These are phyloP conservation scores for Tetrapisispora iriomotensis DNA, from an alignment of 805 yeast genomes.

Conservation along the genomic window DNA sequence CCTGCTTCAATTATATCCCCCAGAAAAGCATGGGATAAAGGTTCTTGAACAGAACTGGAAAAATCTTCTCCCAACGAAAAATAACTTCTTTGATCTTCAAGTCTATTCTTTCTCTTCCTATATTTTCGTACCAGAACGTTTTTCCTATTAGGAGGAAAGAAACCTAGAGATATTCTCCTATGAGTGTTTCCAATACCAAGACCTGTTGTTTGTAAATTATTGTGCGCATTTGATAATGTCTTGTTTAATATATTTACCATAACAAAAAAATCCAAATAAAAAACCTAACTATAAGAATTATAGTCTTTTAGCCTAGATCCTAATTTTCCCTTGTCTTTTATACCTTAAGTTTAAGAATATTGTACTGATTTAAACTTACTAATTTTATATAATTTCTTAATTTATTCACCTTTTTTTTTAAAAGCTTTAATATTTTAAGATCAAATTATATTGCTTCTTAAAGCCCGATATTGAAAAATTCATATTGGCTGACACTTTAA, in stretches of 20 bases:
- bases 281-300: too few species aligned
- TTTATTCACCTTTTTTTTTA: too few species aligned
- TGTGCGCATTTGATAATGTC: conserved; percentile 30
- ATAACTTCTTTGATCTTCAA: conserved; percentile 31
- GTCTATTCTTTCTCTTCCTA: conserved; percentile 15
- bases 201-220: conserved; percentile 33
- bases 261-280: not conserved
- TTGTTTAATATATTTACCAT: conserved; percentile 24
- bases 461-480: too few species aligned
- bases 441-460: too few species aligned
- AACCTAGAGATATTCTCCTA: conserved; percentile 31
- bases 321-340: too few species aligned
- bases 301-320: too few species aligned
- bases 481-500: too few species aligned
- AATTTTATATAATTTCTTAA: too few species aligned
- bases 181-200: conserved; percentile 35
- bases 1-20: conserved; percentile 21
- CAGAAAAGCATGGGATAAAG: conserved; percentile 9
- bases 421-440: too few species aligned
- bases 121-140: conserved; percentile 32
- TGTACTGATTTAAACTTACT: too few species aligned
- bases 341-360: too few species aligned
- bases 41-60: conserved; percentile 21
- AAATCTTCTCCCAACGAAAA: conserved; percentile 33
- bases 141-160: conserved; percentile 34